Percentiles rank a stretch among this genome's conserved stretches.
phyloP scores from a whole-genome alignment of 169 alveolate species.

The Perkinsus chesapeaki region DNA sequence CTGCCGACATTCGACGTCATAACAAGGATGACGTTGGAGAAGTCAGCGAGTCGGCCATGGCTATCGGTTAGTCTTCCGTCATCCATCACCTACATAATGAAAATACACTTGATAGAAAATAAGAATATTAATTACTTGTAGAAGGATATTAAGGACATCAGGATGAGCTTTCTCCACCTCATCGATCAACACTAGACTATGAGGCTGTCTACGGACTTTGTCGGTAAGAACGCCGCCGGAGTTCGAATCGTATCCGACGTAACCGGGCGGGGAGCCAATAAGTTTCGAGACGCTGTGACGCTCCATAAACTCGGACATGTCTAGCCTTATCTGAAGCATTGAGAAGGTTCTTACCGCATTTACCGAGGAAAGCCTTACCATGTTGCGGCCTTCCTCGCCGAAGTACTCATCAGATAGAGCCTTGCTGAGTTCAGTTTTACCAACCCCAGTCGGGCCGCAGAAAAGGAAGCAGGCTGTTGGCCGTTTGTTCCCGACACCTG shows the following conservation, averaged over 20 bases:
- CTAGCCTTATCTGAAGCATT: slow-evolving; percentile 64
- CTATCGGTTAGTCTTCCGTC: slow-evolving; percentile 79
- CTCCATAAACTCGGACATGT: slow-evolving; percentile 84
- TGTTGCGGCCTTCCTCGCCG: background rate
- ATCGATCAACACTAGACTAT: slow-evolving; percentile 75
- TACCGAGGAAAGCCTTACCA: background rate
- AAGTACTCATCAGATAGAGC: slow-evolving; percentile 61
- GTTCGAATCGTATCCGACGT: slow-evolving; percentile 65
- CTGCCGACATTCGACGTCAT: slow-evolving; percentile 75
- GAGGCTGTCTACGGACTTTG: slow-evolving; percentile 75
- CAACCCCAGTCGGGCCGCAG: slow-evolving; percentile 85
- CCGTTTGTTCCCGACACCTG: background rate
- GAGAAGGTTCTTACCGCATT: slow-evolving; percentile 18
- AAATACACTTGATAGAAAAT: background rate
- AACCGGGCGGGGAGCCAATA: slow-evolving; percentile 86
- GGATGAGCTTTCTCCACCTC: slow-evolving; percentile 87
- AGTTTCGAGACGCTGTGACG: slow-evolving; percentile 73
- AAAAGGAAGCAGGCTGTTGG: slow-evolving; percentile 62
- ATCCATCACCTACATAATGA: slow-evolving; percentile 42
- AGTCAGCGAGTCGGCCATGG: slow-evolving; percentile 73
- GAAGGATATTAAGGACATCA: slow-evolving; percentile 68
- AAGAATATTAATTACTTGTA: slow-evolving; percentile 54
- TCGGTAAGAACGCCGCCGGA: slow-evolving; percentile 84
- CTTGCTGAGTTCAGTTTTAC: slow-evolving; percentile 78
- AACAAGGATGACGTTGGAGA: slow-evolving; percentile 62